Percentiles rank a stretch among this genome's conserved stretches.
Evolutionary conservation across 139 green algal species (phyloP).

Genomic region (Chlamydomonas schloesseri): DNA sequence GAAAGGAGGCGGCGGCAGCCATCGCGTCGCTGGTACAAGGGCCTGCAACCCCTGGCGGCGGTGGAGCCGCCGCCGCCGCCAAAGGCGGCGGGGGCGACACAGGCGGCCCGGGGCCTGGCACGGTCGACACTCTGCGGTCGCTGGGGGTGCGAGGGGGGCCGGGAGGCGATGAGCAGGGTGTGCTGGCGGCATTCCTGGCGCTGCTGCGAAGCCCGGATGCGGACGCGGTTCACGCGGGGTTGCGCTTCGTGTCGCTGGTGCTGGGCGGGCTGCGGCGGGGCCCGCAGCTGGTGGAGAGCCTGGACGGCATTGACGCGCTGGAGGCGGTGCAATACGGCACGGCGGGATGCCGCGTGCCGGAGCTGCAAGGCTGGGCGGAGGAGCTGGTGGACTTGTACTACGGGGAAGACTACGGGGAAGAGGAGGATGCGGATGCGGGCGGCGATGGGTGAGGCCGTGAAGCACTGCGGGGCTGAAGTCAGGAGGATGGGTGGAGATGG

Average conservation of each 20-base stretch:
- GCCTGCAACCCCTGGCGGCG: neutral
- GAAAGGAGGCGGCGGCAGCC: conserved; percentile 32
- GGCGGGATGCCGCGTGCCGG: neutral
- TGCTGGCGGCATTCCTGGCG: neutral
- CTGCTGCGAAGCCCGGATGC: conserved; percentile 12
- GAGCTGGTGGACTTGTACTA: conserved; percentile 32
- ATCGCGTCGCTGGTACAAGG: conserved; percentile 4
- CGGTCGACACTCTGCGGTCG: neutral
- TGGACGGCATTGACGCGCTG: conserved; percentile 42
- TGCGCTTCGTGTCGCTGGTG: conserved; percentile 26
- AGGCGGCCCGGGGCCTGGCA: neutral
- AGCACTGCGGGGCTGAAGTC: no score
- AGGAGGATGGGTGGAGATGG: no score
- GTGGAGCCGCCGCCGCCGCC: neutral
- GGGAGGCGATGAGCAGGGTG: neutral
- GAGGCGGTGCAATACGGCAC: conserved; percentile 35
- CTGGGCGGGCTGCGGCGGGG: neutral
- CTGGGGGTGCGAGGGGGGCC: neutral
- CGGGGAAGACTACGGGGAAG: conserved; percentile 8
- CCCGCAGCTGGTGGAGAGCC: conserved; percentile 23
- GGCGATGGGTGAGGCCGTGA: neutral
- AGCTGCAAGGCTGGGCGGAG: conserved; percentile 31
- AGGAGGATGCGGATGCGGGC: neutral
- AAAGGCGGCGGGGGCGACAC: neutral
- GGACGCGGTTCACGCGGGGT: conserved; percentile 19